Evolutionary conservation across 768 basidiomycete genomes (phyloP), one percentile per base, ranked within the genome.

Genomic region (Collybia sordida): DNA sequence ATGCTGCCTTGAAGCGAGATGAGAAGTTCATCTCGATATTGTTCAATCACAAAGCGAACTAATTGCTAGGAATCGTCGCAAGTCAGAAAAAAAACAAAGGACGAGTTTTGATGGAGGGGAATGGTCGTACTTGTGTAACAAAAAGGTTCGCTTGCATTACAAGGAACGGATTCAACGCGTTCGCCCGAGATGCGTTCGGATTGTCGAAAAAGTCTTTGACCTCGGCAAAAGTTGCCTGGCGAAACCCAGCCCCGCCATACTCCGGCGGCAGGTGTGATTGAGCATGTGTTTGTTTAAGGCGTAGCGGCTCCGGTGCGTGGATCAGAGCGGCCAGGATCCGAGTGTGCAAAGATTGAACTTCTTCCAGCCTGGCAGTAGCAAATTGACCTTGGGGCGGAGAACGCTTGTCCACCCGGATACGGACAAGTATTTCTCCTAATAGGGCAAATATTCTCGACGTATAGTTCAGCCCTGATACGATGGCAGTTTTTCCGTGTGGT

Each of bases 91-190:
- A 31, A 31, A 31, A 27, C 9, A 31, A 31, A 11, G 9, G 31
- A 31, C 31, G 14, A 14, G 31, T 14, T 31, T 14, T 31, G 31
- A 31, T 31, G 31, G 41, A 38, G 11, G 34, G 22, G 42, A n/a
- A 11, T 12, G 31, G 11, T 47, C 78, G 52, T 54, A 88, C 92
- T 80, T 94, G 93, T 9, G 93, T 95, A 58, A 95, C 93, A 59
- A 88, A 95, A 36, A 96, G 73, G 61, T 96, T 96, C 28, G 88
- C 89, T 67, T 94, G 93, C 81, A 93, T 89, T 25, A 96, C 92
- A 25, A 94, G 75, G 76, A 88, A 95, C 17, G 90, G 87, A 64
- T 96, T 93, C 46, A 90, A 77, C 0, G 93, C 92, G 60, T 90
- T 89, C 49, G 83, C 90, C 18, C 88, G 80, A 7, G 84, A 89